phyloP scores from a whole-genome alignment of 352 stramenopile genomes.

The Phytophthora podocarpi region DNA sequence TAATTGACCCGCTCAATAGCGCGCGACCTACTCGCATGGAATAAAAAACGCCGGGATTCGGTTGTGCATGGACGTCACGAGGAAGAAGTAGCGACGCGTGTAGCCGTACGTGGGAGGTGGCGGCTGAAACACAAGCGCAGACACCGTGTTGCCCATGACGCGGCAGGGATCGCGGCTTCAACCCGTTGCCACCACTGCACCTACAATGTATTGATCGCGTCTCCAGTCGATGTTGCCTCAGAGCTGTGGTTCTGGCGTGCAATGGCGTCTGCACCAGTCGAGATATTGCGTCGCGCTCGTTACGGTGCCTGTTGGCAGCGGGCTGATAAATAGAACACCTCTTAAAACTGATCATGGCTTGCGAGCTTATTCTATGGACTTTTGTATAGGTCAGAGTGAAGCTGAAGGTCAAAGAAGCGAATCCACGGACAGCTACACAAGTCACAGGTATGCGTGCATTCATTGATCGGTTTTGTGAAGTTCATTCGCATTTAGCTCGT shows the following conservation, averaged over 20 bases:
- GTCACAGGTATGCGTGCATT: background rate
- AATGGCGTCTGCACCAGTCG: background rate
- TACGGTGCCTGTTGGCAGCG: slow-evolving; percentile 8
- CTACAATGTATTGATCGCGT: background rate
- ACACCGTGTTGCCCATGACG: slow-evolving; percentile 82
- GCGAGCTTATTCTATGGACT: slow-evolving; percentile 2
- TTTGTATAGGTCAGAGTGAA: slow-evolving; percentile 26
- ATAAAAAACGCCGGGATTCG: slow-evolving; percentile 97
- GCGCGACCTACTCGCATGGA: slow-evolving; percentile 72
- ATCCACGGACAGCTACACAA: background rate
- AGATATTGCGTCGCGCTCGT: slow-evolving; percentile 10
- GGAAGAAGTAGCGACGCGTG: slow-evolving; percentile 93
- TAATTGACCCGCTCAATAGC: background rate
- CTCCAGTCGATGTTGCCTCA: background rate
- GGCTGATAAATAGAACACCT: slow-evolving; percentile 36
- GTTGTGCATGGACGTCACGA: slow-evolving; percentile 88
- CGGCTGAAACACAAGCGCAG: slow-evolving; percentile 90
- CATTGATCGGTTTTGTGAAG: background rate
- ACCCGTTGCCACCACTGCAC: background rate
- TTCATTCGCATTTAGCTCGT: background rate
- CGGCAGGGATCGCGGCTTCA: background rate
- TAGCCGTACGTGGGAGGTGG: slow-evolving; percentile 75
- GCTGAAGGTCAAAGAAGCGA: slow-evolving; percentile 11
- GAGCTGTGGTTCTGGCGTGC: background rate
- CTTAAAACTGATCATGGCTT: slow-evolving; percentile 27